Evolutionary conservation across 495 filamentous ascomycete genomes (phyloP).

Genomic region (Stereocaulon alpinum): DNA sequence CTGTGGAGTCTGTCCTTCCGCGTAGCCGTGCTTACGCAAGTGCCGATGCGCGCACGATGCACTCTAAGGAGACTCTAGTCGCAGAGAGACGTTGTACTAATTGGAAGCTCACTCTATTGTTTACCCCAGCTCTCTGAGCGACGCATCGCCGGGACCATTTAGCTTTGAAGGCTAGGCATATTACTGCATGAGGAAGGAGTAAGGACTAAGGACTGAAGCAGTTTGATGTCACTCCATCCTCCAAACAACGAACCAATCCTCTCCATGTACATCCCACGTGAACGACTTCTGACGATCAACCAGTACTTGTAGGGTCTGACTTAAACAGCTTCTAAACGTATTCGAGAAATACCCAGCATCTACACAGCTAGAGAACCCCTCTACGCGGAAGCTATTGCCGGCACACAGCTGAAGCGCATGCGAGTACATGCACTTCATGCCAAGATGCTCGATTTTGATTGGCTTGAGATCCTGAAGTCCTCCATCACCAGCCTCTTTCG

Average conservation of each 20-base stretch:
- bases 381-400: not conserved
- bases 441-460: not conserved
- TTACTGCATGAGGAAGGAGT: conserved; percentile 8
- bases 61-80: too few species aligned
- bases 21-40: too few species aligned
- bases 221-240: not conserved
- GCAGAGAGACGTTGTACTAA: too few species aligned
- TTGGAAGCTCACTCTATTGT: too few species aligned
- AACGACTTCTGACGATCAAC: not conserved
- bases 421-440: conserved; percentile 1
- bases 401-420: not conserved
- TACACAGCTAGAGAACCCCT: too few species aligned
- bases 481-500: not conserved
- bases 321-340: too few species aligned
- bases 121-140: too few species aligned
- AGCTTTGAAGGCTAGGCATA: not conserved
- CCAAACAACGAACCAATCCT: conserved; percentile 4
- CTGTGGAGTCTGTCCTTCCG: too few species aligned
- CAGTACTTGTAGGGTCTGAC: not conserved
- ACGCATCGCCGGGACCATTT: too few species aligned
- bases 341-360: too few species aligned
- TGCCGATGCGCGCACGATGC: too few species aligned
- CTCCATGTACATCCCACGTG: not conserved
- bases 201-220: not conserved
- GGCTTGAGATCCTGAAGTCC: not conserved